These are phyloP conservation scores for Kwoniella bestiolae DNA, from an alignment of 768 basidiomycete genomes.

Conservation along the genomic window DNA sequence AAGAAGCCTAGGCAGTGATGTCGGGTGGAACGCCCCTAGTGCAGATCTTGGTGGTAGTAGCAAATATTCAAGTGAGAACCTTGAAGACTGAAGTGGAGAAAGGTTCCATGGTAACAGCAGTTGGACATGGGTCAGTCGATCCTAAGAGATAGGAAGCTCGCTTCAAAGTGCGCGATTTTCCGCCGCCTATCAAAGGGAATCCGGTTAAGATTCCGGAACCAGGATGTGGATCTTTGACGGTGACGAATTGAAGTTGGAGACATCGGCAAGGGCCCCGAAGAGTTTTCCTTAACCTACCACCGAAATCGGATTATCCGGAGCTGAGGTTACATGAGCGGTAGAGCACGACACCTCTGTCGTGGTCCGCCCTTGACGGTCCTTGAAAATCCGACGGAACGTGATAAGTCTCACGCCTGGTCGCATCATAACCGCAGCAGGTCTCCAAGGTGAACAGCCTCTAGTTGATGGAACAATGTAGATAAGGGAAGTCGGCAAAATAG, in stretches of 20 bases:
- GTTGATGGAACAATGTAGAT: slow-evolving; percentile 79
- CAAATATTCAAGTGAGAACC: slow-evolving; percentile 85
- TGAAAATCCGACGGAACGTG: slow-evolving; percentile 79
- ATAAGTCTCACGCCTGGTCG: slow-evolving; percentile 72
- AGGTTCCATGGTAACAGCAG: slow-evolving; percentile 85
- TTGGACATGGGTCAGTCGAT: slow-evolving; percentile 85
- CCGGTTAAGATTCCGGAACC: slow-evolving; percentile 78
- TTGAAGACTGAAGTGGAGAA: slow-evolving; percentile 88
- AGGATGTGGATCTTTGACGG: slow-evolving; percentile 66
- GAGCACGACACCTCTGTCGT: slow-evolving; percentile 72
- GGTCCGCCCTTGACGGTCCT: slow-evolving; percentile 75
- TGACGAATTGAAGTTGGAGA: slow-evolving; percentile 70
- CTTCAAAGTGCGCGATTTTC: slow-evolving; percentile 71
- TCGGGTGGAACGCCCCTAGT: slow-evolving; percentile 76
- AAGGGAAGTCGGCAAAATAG: slow-evolving; percentile 81
- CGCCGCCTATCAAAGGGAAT: slow-evolving; percentile 75
- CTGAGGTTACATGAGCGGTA: slow-evolving; percentile 73
- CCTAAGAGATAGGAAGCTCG: slow-evolving; percentile 77
- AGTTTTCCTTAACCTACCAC: slow-evolving; percentile 75
- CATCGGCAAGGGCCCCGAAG: slow-evolving; percentile 72
- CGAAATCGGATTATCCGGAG: slow-evolving; percentile 77
- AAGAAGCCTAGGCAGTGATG: slow-evolving; percentile 78
- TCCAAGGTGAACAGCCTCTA: slow-evolving; percentile 82
- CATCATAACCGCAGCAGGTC: slow-evolving; percentile 77
- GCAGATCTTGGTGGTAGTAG: slow-evolving; percentile 88